Base-by-base conservation (phyloP, 176 grass and related monocot species). In the Pontederia crassipes region DNA sequence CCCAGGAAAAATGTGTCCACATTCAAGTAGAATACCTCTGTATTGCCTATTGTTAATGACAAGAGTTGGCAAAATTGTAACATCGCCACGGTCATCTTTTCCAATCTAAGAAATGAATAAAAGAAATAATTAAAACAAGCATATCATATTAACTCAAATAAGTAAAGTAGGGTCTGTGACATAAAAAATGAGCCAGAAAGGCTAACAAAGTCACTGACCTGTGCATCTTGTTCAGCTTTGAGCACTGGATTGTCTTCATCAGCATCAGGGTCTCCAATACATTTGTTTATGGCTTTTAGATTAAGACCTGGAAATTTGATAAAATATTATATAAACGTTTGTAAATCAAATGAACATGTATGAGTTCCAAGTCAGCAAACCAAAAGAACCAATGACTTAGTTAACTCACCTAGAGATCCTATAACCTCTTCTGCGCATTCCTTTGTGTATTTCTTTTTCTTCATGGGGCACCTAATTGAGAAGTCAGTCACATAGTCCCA, bases 21-120 rank as follows among this genome's bases (percentile, higher is more conserved):
- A 54, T 68, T 4, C 8, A 57, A 64, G 32, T 24, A 66, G 8
- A 72, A 57, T 68, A 95, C 89, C 89, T 85, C 89, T 81, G 47
- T 95, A 95, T 73, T 95, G 89, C 85, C 89, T 95, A 66, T 86
- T 89, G 71, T 95, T 95, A 68, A 95, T 95, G 35, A 95, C 89
- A 11, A 95, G 85, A 61, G 89, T 95, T 35, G 89, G 89, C 52
- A 95, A 82, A 62, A 95, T 95, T 66, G 89, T 95, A 72, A 95
- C 89, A 62, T 95, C 89, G 29, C 89, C 85, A 75, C 89, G 85
- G 65, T 79, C 77, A 10, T 86, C 79, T 64, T 95, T 95, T 20
- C 89, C 89, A 76, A 95, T 89, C 89, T 95, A 60, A 63, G 62
- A 52, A 71, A 35, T 74, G n/a, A 66, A 67, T 55, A 57, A 29